A percentile compares a stretch with the other conserved stretches of the same genome.
phyloP scores from a whole-genome alignment of 176 grass and related monocot genomes.

The Pontederia crassipes region DNA sequence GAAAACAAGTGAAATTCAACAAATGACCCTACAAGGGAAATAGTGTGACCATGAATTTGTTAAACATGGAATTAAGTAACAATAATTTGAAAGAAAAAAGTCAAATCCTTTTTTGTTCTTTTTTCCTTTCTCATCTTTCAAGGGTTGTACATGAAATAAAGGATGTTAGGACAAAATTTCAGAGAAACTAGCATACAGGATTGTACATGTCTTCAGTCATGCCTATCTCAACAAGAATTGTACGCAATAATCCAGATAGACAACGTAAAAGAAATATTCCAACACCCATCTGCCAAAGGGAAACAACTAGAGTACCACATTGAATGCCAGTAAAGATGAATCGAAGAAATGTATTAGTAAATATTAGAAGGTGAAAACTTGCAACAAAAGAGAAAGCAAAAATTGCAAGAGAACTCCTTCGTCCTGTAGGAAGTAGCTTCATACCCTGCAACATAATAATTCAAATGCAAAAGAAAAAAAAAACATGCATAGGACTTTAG shows the following conservation, averaged over 20 bases:
- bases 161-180: not conserved
- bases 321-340: not conserved
- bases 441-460: slow-evolving; percentile 52
- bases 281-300: slow-evolving; percentile 46
- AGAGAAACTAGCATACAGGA: slow-evolving; percentile 96
- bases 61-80: no score
- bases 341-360: not conserved
- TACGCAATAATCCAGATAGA: no score
- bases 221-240: slow-evolving; percentile 51
- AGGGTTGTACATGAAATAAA: no score
- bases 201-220: slow-evolving; percentile 96
- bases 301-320: not conserved
- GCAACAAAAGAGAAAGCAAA: slow-evolving; percentile 55
- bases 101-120: no score
- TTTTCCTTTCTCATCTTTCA: no score
- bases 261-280: slow-evolving; percentile 31
- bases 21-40: no score
- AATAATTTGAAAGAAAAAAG: no score
- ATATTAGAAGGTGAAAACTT: slow-evolving; percentile 28
- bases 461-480: no score
- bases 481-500: no score
- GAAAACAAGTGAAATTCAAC: no score
- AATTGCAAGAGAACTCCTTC: slow-evolving; percentile 82
- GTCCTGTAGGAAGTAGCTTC: slow-evolving; percentile 77
- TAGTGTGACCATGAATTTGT: no score